Base-by-base conservation (phyloP, 306 rosid genomes). In the Citrullus amarus region DNA sequence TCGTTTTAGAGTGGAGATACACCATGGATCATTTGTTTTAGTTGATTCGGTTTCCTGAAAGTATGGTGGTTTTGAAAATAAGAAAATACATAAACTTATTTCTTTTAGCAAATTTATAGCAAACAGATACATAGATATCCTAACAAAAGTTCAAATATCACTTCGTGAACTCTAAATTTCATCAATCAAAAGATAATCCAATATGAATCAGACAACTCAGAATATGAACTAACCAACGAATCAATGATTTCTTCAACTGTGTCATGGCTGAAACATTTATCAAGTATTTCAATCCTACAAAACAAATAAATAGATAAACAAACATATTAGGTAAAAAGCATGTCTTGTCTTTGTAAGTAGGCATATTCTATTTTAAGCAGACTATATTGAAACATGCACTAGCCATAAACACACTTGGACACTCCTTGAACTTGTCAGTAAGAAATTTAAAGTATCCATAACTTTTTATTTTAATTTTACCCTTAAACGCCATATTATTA, bases 211-310 rank as follows among this genome's bases (percentile, higher is more conserved):
- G 11, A 65, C 48, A 38, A 38, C 51, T 66, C 39, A 51, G 51
- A 38, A 66, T 39, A 66, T 39, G 73, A 17, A 66, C 73, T 38
- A 66, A 66, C 98, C 97, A 91, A 70, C 15, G 96, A 82, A 78
- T 89, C 87, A 61, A 92, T 88, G 72, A 95, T 95, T 86, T 95
- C 98, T 83, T 95, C 98, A 59, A 95, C 96, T 16, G 95, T 86
- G 63, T 89, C 96, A 80, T 78, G 92, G 81, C 88, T 3, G 86
- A 95, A 95, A 89, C 95, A 92, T 85, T 87, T 91, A 80, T 92
- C 92, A 39, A 92, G 54, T 74, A 53, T 76, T 86, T 95, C 96
- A 67, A 88, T 84, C 91, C 98, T 95, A 82, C 55, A 83, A 46
- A 83, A 78, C 79, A 65, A 56, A 79, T 54, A 82, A 32, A 79